Conservation (phyloP, 768 basidiomycete genomes). For the Trametes villosa region DNA sequence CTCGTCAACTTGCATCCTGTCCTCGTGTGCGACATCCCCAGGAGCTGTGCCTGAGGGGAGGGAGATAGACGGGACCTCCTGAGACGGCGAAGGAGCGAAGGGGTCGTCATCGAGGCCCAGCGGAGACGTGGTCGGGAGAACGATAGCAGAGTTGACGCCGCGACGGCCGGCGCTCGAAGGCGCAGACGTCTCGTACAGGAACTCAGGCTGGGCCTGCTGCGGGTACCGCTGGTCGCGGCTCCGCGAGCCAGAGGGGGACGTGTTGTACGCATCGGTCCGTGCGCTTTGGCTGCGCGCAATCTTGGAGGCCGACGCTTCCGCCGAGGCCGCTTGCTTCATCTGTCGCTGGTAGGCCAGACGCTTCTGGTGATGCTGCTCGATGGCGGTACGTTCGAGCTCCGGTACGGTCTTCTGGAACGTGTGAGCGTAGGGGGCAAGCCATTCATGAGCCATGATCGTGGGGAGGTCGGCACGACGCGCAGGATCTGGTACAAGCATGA, state of each 20-base stretch:
- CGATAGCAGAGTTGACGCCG: constrained; percentile 47
- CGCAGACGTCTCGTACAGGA: constrained; percentile 72
- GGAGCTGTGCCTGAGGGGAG: constrained; percentile 1
- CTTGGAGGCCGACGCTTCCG: constrained; percentile 29
- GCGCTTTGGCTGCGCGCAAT: constrained; percentile 58
- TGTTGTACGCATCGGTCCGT: constrained; percentile 50
- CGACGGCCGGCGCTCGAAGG: constrained; percentile 53
- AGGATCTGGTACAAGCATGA: constrained; percentile 96
- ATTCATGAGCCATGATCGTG: constrained; percentile 85
- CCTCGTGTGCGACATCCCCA: constrained; percentile 10
- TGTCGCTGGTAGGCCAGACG: constrained; percentile 79
- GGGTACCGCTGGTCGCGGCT: constrained; percentile 48
- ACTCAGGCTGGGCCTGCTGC: constrained; percentile 59
- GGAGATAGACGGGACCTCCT: constrained; percentile 30
- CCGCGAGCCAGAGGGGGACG: constrained; percentile 35
- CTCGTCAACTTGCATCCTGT: constrained; percentile 16
- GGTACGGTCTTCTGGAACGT: constrained; percentile 73
- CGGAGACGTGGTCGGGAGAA: constrained; percentile 46
- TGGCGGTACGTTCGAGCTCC: constrained; percentile 78
- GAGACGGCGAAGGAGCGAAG: constrained; percentile 55
- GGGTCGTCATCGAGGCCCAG: constrained; percentile 67
- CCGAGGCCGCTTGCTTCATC: constrained; percentile 57
- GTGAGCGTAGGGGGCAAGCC: constrained; percentile 70
- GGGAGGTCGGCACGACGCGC: constrained; percentile 73
- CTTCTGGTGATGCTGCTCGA: constrained; percentile 87